Evolutionary conservation across 2,329 filamentous ascomycete genomes (phyloP).

Genomic region (Metarhizium anisopliae): DNA sequence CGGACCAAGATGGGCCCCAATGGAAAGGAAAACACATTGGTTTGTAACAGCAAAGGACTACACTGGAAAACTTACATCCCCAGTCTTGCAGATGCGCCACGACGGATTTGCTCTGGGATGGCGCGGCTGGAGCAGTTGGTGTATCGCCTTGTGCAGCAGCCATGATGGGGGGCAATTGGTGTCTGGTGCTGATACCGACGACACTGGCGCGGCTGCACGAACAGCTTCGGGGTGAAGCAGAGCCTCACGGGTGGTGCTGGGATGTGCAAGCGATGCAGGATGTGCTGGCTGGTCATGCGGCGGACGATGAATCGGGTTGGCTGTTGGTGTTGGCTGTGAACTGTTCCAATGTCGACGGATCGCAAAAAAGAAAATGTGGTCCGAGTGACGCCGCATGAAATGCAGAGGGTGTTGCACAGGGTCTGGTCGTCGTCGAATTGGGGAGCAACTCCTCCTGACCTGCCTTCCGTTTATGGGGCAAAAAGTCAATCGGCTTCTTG

Average conservation of each 20-base stretch:
- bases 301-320: neutral
- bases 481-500: too few species aligned
- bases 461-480: too few species aligned
- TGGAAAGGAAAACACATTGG: too few species aligned
- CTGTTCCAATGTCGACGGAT: too few species aligned
- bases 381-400: too few species aligned
- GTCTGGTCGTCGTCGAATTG: too few species aligned
- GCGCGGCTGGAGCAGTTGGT: slow-evolving; percentile 4
- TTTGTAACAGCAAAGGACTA: neutral
- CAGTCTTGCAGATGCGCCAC: slow-evolving; percentile 31
- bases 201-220: neutral
- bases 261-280: neutral
- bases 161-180: slow-evolving; percentile 15
- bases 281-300: neutral
- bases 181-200: neutral
- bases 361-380: too few species aligned
- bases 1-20: neutral
- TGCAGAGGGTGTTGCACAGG: too few species aligned
- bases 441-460: too few species aligned
- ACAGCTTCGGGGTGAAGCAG: neutral
- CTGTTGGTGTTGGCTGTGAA: neutral
- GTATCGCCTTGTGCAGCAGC: slow-evolving; percentile 13
- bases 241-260: neutral
- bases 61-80: slow-evolving; percentile 35
- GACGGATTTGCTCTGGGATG: slow-evolving; percentile 20